A percentile compares a stretch with the other conserved stretches of the same genome.
Conservation (phyloP, 208 protist species). For the Leptomonas seymouri region DNA sequence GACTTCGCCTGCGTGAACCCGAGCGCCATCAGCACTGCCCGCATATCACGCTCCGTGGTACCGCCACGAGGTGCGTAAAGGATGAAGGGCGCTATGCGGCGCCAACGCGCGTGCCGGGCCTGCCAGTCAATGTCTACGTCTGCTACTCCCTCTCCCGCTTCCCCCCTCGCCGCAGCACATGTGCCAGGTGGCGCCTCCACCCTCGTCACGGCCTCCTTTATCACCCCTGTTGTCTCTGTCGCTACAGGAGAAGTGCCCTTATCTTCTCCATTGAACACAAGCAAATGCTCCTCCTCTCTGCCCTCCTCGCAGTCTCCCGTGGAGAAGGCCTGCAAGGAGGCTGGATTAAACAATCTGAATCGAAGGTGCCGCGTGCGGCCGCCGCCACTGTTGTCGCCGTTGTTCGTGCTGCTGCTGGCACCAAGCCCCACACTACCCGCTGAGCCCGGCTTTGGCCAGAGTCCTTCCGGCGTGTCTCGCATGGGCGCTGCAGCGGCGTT, state of each 20-base stretch:
- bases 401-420: background rate
- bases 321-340: background rate
- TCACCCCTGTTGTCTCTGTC: background rate
- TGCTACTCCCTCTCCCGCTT: background rate
- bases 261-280: too few species aligned
- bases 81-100: constrained; percentile 13
- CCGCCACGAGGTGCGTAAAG: constrained; percentile 25
- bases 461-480: too few species aligned
- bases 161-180: background rate
- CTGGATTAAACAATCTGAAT: background rate
- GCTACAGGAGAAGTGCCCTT: too few species aligned
- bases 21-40: constrained; percentile 18
- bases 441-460: too few species aligned
- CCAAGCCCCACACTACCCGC: too few species aligned
- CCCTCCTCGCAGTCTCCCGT: background rate
- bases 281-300: background rate
- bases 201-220: too few species aligned
- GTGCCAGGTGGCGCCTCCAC: too few species aligned
- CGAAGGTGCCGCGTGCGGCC: background rate
- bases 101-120: constrained; percentile 15
- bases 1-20: background rate
- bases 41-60: constrained; percentile 1
- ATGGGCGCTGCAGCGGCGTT: too few species aligned
- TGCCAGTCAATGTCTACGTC: background rate
- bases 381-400: background rate